Evolutionary conservation across 129 eudicot genomes (phyloP).

Genomic region (Sambucus nigra): DNA sequence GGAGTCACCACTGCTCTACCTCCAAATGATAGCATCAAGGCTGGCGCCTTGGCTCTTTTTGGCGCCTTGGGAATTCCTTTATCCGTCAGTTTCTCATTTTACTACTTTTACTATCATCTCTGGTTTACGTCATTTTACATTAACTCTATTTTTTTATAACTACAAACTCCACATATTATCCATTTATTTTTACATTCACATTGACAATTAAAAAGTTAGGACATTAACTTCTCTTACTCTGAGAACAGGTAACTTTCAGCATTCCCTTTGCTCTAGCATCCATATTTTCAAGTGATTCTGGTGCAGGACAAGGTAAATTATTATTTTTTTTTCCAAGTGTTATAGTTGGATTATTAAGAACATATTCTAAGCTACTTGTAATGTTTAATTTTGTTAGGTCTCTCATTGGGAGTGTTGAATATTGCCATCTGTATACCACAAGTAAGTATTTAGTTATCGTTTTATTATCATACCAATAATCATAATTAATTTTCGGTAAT

Average conservation of each 20-base stretch:
- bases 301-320: slow-evolving; percentile 57
- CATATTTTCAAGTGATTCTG: slow-evolving; percentile 34
- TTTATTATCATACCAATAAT: background rate
- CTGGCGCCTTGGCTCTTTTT: slow-evolving; percentile 32
- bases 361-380: background rate
- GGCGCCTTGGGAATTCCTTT: slow-evolving; percentile 46
- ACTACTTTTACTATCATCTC: background rate
- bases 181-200: too few species aligned
- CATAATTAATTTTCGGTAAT: too few species aligned
- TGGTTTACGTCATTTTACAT: too few species aligned
- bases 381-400: slow-evolving; percentile 15
- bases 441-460: slow-evolving; percentile 13
- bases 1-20: slow-evolving; percentile 12
- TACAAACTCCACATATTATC: too few species aligned
- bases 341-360: background rate
- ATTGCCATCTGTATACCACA: slow-evolving; percentile 74
- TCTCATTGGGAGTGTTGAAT: slow-evolving; percentile 60
- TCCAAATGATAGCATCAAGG: slow-evolving; percentile 26
- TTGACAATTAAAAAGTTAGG: background rate
- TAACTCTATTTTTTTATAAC: too few species aligned
- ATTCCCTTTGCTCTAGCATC: slow-evolving; percentile 80
- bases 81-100: slow-evolving; percentile 36
- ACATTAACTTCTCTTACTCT: background rate
- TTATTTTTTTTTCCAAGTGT: background rate
- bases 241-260: slow-evolving; percentile 52